Evolutionary conservation across 169 alveolate genomes (phyloP), one percentile per base, ranked within the genome.

Genomic region (Plasmodium sp.): DNA sequence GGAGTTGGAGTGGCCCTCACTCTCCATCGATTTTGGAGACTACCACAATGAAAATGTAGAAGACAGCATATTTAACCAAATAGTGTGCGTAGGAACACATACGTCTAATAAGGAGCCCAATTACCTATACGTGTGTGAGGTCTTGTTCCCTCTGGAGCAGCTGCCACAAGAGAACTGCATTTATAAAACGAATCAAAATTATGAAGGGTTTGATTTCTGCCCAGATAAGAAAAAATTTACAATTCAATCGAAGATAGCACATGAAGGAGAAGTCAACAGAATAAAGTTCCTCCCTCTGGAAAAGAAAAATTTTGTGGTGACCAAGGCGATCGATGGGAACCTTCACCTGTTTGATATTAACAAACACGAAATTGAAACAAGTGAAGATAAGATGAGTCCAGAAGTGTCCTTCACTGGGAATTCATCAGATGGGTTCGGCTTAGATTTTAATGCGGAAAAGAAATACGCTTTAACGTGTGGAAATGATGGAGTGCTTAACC

Each of bases 81-180:
- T 74, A 74, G 93, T 84, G 56, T 84, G 93, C 51, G 93, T 84
- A 16, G 93, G 93, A 45, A 84, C 93, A 18, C 93, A 84, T 74
- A 84, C 93, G 56, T 84, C 93, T 2, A 84, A 84, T 84, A 84
- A 84, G 48, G 93, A 84, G 54, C 93, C 85, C 12, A 84, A 84
- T 10, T 84, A 27, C 80, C 62, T 84, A 5, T 84, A 84, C 62
- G 93, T 84, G 18, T 84, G 93, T 74, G 93, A 84, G n/a, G 93
- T 84, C 12, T 2, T 84, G 4, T 84, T 84, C 45, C 93, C 93
- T 22, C 27, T 84, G 58, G 93, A 51, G 33, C 77, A 73, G 72
- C 48, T 84, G 7, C 81, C 93, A 48, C 93, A 84, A 74, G 93
- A 84, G 43, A 84, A 84, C 12, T 84, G 93, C 41, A 45, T 84